Evolutionary conservation across 2,329 filamentous ascomycete species (phyloP), one percentile per base, ranked within the genome.

Genomic region (Aspergillus calidoustus): DNA sequence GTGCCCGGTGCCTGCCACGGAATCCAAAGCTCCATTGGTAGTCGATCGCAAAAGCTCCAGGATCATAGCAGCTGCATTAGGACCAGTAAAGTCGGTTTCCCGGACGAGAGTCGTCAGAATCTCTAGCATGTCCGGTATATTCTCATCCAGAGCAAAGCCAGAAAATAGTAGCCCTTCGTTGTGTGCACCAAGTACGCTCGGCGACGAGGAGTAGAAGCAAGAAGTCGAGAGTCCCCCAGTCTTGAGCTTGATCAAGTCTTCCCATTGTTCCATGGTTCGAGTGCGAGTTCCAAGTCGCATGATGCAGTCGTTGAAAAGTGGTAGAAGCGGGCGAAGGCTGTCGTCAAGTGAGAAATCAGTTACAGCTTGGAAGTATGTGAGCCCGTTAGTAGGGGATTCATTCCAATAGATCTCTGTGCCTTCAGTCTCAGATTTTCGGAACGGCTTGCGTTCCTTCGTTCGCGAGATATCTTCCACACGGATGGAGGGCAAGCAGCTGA

Each of bases 211-310:
- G n/a, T 90, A 87, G 77, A 96, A 91, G 68, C 97, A 93, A 1
- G 90, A 89, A 17, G 96, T 88, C 3, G 89, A 91, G 43, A 99
- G 86, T 9, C 95, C 95, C 22, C 95, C 95, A 1, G 95, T 98
- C 80, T 96, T 96, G 31, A 98, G 84, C 77, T 98, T 98, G 76
- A 99, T 97, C 59, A 93, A 79, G 72, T 98, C 95, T 77, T 99
- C 95, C 55, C 98, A 86, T 76, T 97, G 89, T 76, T 97, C 95
- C 90, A 97, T 97, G 0, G 89, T 88, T 83, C 91, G 91, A 62
- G 89, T 86, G 69, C 90, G 91, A 2, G 94, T 99, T 15, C 95
- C 95, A 8, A 99, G 85, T 22, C 95, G 90, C 91, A 97, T 95
- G 64, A 99, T 89, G 43, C 91, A 89, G 73, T 97, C 93, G 15